phyloP scores from a whole-genome alignment of 345 rosid species.

The Punica granatum region DNA sequence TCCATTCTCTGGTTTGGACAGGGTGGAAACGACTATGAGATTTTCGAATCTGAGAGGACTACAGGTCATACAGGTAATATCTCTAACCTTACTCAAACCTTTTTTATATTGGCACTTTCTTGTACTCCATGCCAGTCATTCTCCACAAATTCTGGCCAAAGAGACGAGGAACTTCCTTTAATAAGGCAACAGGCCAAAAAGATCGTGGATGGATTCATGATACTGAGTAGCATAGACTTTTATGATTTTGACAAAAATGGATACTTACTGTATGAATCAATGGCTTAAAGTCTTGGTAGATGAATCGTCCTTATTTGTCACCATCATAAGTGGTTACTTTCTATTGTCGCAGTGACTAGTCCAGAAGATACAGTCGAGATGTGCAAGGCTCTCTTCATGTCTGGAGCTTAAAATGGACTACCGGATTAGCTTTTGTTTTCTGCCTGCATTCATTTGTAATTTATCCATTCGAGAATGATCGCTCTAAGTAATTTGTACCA shows the following conservation, averaged over 20 bases:
- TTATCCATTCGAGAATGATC: background rate
- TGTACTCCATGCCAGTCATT: too few relatives aligned
- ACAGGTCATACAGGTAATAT: conserved; percentile 81
- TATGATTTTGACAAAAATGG: background rate
- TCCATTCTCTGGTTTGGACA: conserved; percentile 27
- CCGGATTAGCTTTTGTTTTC: background rate
- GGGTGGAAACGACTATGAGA: conserved; percentile 96
- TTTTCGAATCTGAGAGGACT: conserved; percentile 75
- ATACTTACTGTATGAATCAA: background rate
- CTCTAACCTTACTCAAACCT: background rate
- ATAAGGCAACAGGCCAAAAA: too few relatives aligned
- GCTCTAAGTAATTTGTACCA: background rate
- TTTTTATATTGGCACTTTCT: background rate
- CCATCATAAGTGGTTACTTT: background rate
- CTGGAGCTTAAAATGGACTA: conserved; percentile 11
- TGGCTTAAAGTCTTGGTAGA: background rate
- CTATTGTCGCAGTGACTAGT: conserved; percentile 56
- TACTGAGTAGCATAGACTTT: background rate
- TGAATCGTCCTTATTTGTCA: background rate
- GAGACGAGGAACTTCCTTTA: too few relatives aligned
- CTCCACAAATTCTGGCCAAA: too few relatives aligned
- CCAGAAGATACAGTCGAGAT: conserved; percentile 61
- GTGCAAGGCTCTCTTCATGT: conserved; percentile 38
- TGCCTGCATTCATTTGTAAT: conserved; percentile 1
- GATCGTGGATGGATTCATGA: too few relatives aligned